Percentiles rank a stretch among this genome's conserved stretches.
Conservation (phyloP, 805 yeast genomes). For the Teunomyces atbi region DNA sequence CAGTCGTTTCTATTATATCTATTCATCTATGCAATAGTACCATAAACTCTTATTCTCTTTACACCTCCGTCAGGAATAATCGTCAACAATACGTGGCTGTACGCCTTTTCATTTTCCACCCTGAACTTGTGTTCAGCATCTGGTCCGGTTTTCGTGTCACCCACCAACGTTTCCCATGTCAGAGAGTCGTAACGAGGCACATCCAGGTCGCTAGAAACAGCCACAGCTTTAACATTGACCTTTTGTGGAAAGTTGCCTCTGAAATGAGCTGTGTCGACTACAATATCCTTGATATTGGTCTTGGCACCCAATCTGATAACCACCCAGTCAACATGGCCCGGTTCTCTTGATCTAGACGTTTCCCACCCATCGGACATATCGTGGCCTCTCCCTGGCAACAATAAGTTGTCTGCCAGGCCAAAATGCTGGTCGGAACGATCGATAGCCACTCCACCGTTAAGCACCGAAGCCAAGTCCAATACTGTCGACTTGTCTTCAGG, state of each 20-base stretch:
- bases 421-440: constrained; percentile 89
- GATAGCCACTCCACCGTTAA: constrained; percentile 87
- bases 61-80: constrained; percentile 98
- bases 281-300: constrained; percentile 55
- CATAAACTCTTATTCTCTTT: constrained; percentile 83
- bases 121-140: constrained; percentile 72
- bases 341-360: constrained; percentile 79
- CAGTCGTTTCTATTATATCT: neutral
- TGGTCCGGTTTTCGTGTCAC: constrained; percentile 72
- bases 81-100: constrained; percentile 72
- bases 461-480: constrained; percentile 76
- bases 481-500: constrained; percentile 46
- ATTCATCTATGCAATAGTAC: constrained; percentile 36
- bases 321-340: constrained; percentile 91
- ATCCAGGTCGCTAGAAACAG: constrained; percentile 23
- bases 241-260: constrained; percentile 93
- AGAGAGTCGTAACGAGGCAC: constrained; percentile 43
- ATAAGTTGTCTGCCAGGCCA: constrained; percentile 84
- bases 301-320: constrained; percentile 72
- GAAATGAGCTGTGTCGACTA: constrained; percentile 90
- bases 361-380: constrained; percentile 99
- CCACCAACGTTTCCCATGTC: constrained; percentile 66
- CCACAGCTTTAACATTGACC: constrained; percentile 64
- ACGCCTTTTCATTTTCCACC: constrained; percentile 27
- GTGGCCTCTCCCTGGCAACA: constrained; percentile 90